A percentile compares a stretch with the other conserved stretches of the same genome.
phyloP scores from a whole-genome alignment of 441 rosid genomes.

The Sinapis alba region DNA sequence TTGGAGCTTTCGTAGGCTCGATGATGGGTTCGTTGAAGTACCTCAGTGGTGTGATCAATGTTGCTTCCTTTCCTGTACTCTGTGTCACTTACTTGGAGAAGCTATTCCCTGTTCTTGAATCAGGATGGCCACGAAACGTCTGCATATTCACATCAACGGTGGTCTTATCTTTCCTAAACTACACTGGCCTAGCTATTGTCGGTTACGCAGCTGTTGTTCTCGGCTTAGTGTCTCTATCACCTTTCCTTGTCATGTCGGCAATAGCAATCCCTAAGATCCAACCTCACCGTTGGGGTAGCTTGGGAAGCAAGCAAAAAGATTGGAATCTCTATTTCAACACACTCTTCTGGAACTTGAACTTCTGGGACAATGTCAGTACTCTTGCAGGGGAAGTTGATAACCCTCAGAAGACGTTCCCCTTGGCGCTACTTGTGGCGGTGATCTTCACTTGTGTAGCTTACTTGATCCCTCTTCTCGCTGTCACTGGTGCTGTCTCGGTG shows the following conservation, averaged over 20 bases:
- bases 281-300: constrained; percentile 69
- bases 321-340: constrained; percentile 86
- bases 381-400: constrained; percentile 84
- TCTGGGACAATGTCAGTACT: constrained; percentile 85
- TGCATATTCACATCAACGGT: constrained; percentile 52
- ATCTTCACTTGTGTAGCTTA: constrained; percentile 64
- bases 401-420: constrained; percentile 68
- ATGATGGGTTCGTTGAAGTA: constrained; percentile 85
- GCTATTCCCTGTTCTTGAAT: constrained; percentile 50
- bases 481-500: constrained; percentile 56
- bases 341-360: constrained; percentile 87
- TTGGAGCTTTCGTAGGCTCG: constrained; percentile 76
- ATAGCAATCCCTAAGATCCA: constrained; percentile 69
- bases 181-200: constrained; percentile 63
- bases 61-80: constrained; percentile 73
- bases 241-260: constrained; percentile 67
- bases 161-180: constrained; percentile 61
- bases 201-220: constrained; percentile 65
- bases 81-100: constrained; percentile 64
- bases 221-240: constrained; percentile 64
- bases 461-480: constrained; percentile 76
- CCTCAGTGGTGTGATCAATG: constrained; percentile 74
- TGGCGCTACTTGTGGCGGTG: constrained; percentile 61
- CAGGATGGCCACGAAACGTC: constrained; percentile 61
- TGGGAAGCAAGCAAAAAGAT: constrained; percentile 60